Conservation (phyloP, 2,329 filamentous ascomycete species). For the Cladosporium sp. region DNA sequence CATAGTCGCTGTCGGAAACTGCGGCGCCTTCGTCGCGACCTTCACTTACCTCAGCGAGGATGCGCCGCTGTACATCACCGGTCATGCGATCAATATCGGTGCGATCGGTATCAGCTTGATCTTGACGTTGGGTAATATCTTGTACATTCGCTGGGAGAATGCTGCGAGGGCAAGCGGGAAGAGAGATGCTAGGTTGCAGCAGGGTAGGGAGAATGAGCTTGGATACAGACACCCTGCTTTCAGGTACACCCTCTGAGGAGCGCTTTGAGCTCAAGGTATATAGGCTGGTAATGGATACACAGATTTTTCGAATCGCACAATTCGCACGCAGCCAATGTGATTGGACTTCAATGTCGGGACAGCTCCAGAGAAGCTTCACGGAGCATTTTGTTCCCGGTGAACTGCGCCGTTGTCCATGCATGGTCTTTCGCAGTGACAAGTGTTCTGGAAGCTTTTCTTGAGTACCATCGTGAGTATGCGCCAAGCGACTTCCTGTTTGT, state of each 20-base stretch:
- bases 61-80: conserved; percentile 35
- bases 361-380: no score
- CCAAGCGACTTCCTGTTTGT: no score
- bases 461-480: no score
- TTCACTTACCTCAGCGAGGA: conserved; percentile 41
- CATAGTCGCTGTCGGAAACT: conserved; percentile 38
- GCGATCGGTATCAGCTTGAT: conserved; percentile 33
- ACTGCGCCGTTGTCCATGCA: no score
- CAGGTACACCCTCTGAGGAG: conserved; percentile 30
- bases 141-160: conserved; percentile 40
- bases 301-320: no score
- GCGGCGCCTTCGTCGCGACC: conserved; percentile 40
- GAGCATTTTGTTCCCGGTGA: no score
- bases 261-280: no score
- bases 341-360: no score
- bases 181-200: conserved; percentile 32
- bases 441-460: no score
- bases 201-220: conserved; percentile 28
- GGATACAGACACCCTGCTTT: conserved; percentile 39
- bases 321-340: no score
- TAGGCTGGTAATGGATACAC: no score
- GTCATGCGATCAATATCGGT: conserved; percentile 39
- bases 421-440: no score
- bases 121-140: conserved; percentile 29
- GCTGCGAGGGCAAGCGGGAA: conserved; percentile 33